phyloP scores from a whole-genome alignment of 768 basidiomycete genomes.

The Podaxis sp. region DNA sequence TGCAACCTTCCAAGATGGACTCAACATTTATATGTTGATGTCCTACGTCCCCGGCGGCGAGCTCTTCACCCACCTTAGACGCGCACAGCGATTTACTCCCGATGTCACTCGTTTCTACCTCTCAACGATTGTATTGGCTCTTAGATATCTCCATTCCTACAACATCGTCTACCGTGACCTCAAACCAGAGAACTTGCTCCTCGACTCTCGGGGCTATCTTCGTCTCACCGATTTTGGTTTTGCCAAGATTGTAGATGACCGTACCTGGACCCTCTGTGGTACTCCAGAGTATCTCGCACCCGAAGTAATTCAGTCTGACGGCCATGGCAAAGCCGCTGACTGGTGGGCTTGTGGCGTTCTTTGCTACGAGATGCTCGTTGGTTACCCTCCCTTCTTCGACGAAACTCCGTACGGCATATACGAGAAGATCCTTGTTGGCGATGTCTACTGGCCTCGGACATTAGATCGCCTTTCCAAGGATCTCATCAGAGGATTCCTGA shows the following conservation, averaged over 20 bases:
- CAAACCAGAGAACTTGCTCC: slow-evolving; percentile 97
- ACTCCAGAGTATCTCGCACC: slow-evolving; percentile 97
- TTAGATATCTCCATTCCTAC: slow-evolving; percentile 92
- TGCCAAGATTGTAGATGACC: slow-evolving; percentile 95
- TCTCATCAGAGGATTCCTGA: slow-evolving; percentile 84
- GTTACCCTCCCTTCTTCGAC: slow-evolving; percentile 98
- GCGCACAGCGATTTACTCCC: slow-evolving; percentile 91
- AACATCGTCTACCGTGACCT: slow-evolving; percentile 99
- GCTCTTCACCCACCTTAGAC: slow-evolving; percentile 93
- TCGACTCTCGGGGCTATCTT: slow-evolving; percentile 91
- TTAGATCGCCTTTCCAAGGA: slow-evolving; percentile 90
- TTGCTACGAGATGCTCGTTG: slow-evolving; percentile 98
- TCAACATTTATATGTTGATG: slow-evolving; percentile 98
- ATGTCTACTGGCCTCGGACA: slow-evolving; percentile 87
- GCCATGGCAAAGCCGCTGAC: slow-evolving; percentile 97
- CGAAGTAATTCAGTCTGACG: slow-evolving; percentile 96
- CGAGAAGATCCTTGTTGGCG: slow-evolving; percentile 90
- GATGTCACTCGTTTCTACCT: slow-evolving; percentile 99
- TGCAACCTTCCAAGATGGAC: slow-evolving; percentile 91
- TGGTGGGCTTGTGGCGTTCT: slow-evolving; percentile 99
- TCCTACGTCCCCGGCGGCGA: slow-evolving; percentile 97
- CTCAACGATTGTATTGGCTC: slow-evolving; percentile 91
- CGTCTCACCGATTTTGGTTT: slow-evolving; percentile 98
- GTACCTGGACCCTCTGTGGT: slow-evolving; percentile 97
- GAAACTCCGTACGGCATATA: slow-evolving; percentile 98